Conservation (phyloP, 768 basidiomycete species). For the Tulasnella sp. region DNA sequence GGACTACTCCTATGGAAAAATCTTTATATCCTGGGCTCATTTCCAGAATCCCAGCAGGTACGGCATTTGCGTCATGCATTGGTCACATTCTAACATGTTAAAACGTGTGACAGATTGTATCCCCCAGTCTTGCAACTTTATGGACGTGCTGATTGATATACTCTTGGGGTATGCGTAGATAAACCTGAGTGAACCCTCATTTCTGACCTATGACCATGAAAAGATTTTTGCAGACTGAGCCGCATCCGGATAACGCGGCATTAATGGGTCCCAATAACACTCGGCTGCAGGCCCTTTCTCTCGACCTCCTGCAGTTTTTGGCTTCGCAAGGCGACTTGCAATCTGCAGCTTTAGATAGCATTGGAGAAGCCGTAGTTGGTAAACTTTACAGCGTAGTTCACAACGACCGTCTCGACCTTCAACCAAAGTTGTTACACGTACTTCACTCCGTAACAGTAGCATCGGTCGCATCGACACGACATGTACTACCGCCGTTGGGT, state of each 20-base stretch:
- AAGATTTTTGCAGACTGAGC: constrained; percentile 72
- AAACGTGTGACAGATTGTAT: constrained; percentile 27
- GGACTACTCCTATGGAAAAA: constrained; percentile 47
- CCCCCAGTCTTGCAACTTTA: constrained; percentile 40
- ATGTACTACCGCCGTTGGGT: not conserved
- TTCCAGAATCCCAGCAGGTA: constrained; percentile 49
- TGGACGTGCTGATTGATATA: constrained; percentile 63
- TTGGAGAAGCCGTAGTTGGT: constrained; percentile 58
- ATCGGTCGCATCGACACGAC: constrained; percentile 26
- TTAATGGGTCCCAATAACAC: constrained; percentile 51
- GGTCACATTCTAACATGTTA: not conserved
- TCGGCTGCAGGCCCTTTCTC: constrained; percentile 54
- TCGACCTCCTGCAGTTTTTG: constrained; percentile 74
- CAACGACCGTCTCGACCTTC: constrained; percentile 57
- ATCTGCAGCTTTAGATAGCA: constrained; percentile 38
- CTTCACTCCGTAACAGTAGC: constrained; percentile 75
- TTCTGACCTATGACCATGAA: constrained; percentile 9
- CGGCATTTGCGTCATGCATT: no score
- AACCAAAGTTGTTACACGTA: constrained; percentile 86
- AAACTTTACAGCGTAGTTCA: constrained; percentile 70
- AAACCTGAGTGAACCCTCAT: constrained; percentile 17
- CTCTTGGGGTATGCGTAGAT: constrained; percentile 44
- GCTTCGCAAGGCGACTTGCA: constrained; percentile 74
- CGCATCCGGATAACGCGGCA: constrained; percentile 33
- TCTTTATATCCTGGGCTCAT: constrained; percentile 51